Conservation (phyloP, 2,329 filamentous ascomycete genomes). For the Epichloe baconii region DNA sequence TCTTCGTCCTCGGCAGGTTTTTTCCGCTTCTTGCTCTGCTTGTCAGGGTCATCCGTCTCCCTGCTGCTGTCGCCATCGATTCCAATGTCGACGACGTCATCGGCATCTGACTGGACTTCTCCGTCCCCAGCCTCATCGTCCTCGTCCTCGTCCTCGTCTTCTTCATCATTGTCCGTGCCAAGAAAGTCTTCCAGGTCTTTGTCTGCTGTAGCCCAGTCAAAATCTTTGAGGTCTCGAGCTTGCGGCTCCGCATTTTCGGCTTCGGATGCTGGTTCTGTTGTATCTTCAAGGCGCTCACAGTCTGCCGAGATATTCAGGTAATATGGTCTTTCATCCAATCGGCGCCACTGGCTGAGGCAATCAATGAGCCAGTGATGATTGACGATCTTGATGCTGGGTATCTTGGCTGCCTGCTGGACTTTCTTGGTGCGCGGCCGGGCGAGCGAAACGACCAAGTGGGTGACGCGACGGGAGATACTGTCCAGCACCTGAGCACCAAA, state of each 20-base stretch:
- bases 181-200: constrained; percentile 69
- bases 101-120: background rate
- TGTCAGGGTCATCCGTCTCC: constrained; percentile 14
- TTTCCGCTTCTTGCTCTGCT: constrained; percentile 22
- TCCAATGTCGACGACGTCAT: constrained; percentile 7
- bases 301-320: constrained; percentile 62
- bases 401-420: constrained; percentile 71
- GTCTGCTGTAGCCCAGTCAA: constrained; percentile 36
- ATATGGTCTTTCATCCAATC: constrained; percentile 66
- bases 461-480: constrained; percentile 48
- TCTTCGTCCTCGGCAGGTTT: constrained; percentile 16
- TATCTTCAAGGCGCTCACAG: constrained; percentile 25
- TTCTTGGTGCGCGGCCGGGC: constrained; percentile 73
- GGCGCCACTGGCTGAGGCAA: constrained; percentile 72
- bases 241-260: constrained; percentile 17
- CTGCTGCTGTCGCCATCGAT: constrained; percentile 15
- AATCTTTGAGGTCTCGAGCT: constrained; percentile 35
- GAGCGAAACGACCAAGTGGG: constrained; percentile 61
- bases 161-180: constrained; percentile 38
- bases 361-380: constrained; percentile 81
- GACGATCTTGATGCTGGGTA: constrained; percentile 77
- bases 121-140: constrained; percentile 3
- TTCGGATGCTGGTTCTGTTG: constrained; percentile 19
- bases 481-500: constrained; percentile 61
- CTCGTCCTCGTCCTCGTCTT: constrained; percentile 18